Base-by-base conservation (phyloP, 192 early-diverging fungal species). In the Lunasporangiospora selenospora region DNA sequence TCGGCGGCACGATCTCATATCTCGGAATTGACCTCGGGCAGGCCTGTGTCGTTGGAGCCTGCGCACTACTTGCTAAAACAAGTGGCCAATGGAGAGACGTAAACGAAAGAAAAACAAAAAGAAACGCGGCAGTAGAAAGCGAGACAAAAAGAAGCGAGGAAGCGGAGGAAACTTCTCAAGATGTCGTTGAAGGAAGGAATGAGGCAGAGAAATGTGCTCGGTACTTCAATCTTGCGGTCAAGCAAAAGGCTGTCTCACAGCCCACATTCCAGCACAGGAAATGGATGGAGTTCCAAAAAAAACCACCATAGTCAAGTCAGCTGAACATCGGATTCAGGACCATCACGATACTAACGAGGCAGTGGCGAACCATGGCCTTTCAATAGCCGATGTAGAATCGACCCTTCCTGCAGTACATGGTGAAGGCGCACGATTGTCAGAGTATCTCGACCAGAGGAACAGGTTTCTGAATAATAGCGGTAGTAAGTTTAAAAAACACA, bases 241-340 rank as follows among this genome's bases (percentile, higher is more conserved):
- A 34, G 11, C 60, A 53, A 37, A 62, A 62, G 27, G 60, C 60
- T 3, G 50, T 62, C 10, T 46, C 44, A 16, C 60, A 62, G 12
- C 42, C 50, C 6, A 53, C 42, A 11, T 45, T 62, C 30, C 52
- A 62, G 21, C 50, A 45, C 29, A 42, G 41, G 21, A 32, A 24
- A 32, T 62, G 60, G 60, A 3, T 44, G 12, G 60, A 62, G 24
- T 50, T 40, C 13, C 15, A 40, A 21, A 44, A 44, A 24, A 37
- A 6, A 21, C 19, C 19, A n/a, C n/a, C n/a, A n/a, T n/a, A n/a
- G n/a, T n/a, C n/a, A 24, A 32, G 30, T 1, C 6, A 12, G 3
- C 19, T 27, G 32, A n/a, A n/a, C n/a, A n/a, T n/a, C n/a, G n/a
- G n/a, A n/a, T n/a, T n/a, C n/a, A n/a, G n/a, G n/a, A n/a, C n/a